A percentile compares a stretch with the other conserved stretches of the same genome.
Conservation (phyloP, 73 alveolate species). For the Symbiodinium natans region DNA sequence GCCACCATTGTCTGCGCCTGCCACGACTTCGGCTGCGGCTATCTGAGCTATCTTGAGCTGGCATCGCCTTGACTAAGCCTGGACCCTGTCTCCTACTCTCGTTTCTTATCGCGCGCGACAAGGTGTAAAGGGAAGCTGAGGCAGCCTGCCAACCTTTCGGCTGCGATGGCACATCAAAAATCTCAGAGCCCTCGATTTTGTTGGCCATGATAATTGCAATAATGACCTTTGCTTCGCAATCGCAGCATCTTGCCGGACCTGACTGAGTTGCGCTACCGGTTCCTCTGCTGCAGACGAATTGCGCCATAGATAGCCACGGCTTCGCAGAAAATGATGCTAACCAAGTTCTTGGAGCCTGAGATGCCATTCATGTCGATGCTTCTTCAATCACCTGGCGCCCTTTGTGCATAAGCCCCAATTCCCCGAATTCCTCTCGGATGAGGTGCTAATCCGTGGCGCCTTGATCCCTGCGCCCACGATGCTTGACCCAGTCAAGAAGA, state of each 20-base stretch:
- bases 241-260: background rate
- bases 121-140: background rate
- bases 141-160: slow-evolving; percentile 87
- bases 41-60: too few species aligned
- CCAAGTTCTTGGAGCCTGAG: slow-evolving; percentile 98
- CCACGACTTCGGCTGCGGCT: background rate
- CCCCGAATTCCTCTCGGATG: background rate
- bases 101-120: too few species aligned
- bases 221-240: slow-evolving; percentile 95
- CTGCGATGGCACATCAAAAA: slow-evolving; percentile 87
- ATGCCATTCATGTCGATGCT: background rate
- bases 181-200: slow-evolving; percentile 95
- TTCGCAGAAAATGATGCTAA: slow-evolving; percentile 99
- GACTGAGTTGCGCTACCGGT: background rate
- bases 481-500: slow-evolving; percentile 99
- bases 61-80: too few species aligned
- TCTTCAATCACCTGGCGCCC: background rate
- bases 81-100: too few species aligned
- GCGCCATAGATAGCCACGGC: slow-evolving; percentile 99
- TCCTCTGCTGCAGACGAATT: background rate
- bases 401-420: background rate
- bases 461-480: slow-evolving; percentile 99
- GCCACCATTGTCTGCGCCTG: slow-evolving; percentile 26
- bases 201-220: slow-evolving; percentile 99
- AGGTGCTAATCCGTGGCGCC: slow-evolving; percentile 93